Evolutionary conservation across 495 filamentous ascomycete genomes (phyloP).

Genomic region (Penicillium riverlandense): DNA sequence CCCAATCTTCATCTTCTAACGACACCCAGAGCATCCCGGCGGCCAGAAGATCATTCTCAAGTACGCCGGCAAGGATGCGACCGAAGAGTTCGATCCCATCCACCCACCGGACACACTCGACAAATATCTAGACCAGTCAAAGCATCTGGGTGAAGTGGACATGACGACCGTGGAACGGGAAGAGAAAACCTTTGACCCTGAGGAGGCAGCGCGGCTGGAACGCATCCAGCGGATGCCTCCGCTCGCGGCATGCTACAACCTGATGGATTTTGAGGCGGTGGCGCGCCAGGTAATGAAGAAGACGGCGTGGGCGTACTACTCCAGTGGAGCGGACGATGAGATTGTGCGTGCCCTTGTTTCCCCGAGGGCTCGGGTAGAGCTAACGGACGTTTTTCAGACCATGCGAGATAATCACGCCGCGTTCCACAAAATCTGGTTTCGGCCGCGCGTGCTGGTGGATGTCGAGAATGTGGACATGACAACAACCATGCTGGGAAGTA

Average conservation of each 20-base stretch:
- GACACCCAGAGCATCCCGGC: conserved; percentile 64
- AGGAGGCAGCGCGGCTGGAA: conserved; percentile 68
- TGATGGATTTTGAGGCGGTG: conserved; percentile 92
- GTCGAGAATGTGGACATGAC: conserved; percentile 79
- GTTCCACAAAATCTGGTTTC: conserved; percentile 97
- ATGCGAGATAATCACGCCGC: conserved; percentile 95
- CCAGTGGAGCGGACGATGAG: conserved; percentile 91
- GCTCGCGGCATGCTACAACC: conserved; percentile 85
- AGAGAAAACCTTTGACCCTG: conserved; percentile 62
- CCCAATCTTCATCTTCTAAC: not conserved
- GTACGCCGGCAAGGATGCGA: conserved; percentile 79
- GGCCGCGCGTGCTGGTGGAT: conserved; percentile 75
- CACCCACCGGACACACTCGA: conserved; percentile 77
- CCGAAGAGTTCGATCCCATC: conserved; percentile 85
- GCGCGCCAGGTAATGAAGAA: conserved; percentile 87
- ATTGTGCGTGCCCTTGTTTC: conserved; percentile 54
- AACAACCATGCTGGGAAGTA: conserved; percentile 87
- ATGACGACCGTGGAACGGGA: conserved; percentile 76
- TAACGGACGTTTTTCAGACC: conserved; percentile 47
- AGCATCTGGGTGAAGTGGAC: conserved; percentile 87
- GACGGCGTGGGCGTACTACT: conserved; percentile 94
- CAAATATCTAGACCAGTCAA: conserved; percentile 73
- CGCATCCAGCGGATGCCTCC: conserved; percentile 72
- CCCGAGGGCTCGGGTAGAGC: not conserved
- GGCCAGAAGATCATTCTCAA: conserved; percentile 77